Base-by-base conservation (phyloP, 306 rosid genomes). In the Vachellia collinsii region DNA sequence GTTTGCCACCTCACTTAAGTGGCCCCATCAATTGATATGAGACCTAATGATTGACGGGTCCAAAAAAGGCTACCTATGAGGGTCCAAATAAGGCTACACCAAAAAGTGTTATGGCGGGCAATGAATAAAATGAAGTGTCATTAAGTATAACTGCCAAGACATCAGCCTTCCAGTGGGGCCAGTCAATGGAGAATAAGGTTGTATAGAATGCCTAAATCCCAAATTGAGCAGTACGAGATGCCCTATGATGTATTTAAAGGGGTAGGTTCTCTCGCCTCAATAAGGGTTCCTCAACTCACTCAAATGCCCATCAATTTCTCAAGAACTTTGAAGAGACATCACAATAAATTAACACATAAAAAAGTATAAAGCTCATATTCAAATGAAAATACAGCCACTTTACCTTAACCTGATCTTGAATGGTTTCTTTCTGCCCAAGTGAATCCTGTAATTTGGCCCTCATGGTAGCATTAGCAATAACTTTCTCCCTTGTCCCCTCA, bases 381-480 rank as follows among this genome's bases (percentile, higher is more conserved):
- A 67, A 37, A 69, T 25, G 17, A 29, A 85, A 74, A 67, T 37
- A 59, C 22, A 70, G 81, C 34, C 75, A 41, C 79, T 90, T 85
- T 86, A 94, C 98, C 85, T 96, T 92, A 83, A 92, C 98, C 81
- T 92, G 97, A 78, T 86, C 99, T 77, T 92, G 93, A 83, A 96
- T 88, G 77, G 81, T 84, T 56, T 89, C 94, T 88, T 88, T 90
- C 44, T 85, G 93, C 77, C 89, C 93, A 78, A 96, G 74, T 34
- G 46, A 48, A 96, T 93, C 97, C 83, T 94, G 95, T 79, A 94
- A 50, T 92, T 93, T 92, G 56, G 98, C 89, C 84, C 96, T 92
- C 91, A 81, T 65, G 76, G 97, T 89, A 78, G 92, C 94, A 84
- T 93, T 92, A 39, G 98, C 97, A 75, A 90, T 29, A 82, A 96